Percentiles rank a stretch among this genome's conserved stretches.
Conservation (phyloP, 768 basidiomycete genomes). For the Porpolomopsis calyptriformis region DNA sequence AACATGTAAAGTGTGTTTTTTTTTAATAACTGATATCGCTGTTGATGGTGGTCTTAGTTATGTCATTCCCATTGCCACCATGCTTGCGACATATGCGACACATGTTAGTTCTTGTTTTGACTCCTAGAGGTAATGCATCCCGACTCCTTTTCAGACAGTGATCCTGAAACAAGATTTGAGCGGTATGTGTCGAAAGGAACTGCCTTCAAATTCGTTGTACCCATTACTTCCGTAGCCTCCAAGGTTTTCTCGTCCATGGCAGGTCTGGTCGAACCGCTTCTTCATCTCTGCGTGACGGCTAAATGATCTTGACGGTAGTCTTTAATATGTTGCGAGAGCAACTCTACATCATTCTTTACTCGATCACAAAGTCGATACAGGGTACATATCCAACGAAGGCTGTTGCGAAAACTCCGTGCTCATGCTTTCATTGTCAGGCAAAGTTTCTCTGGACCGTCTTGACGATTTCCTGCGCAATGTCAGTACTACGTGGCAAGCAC, state of each 20-base stretch:
- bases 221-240: slow-evolving; percentile 15
- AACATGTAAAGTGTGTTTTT: slow-evolving; percentile 29
- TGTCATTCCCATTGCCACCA: slow-evolving; percentile 50
- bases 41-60: slow-evolving; percentile 27
- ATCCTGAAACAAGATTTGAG: slow-evolving; percentile 31
- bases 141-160: slow-evolving; percentile 19
- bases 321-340: slow-evolving; percentile 53
- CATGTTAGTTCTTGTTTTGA: slow-evolving; percentile 32
- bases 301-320: slow-evolving; percentile 21
- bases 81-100: slow-evolving; percentile 52
- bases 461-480: slow-evolving; percentile 31
- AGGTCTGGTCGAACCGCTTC: neutral
- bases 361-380: slow-evolving; percentile 15
- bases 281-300: neutral
- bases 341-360: slow-evolving; percentile 28
- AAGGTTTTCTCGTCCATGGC: slow-evolving; percentile 44
- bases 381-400: slow-evolving; percentile 5
- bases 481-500: slow-evolving; percentile 14
- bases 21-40: neutral
- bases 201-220: neutral
- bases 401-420: too few species aligned
- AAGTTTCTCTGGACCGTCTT: slow-evolving; percentile 55
- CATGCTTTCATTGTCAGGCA: slow-evolving; percentile 23
- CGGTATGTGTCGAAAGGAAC: slow-evolving; percentile 7
- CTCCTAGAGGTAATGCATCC: neutral